These are phyloP conservation scores for Diaporthe ampelina DNA, from an alignment of 2,329 filamentous ascomycete species.

Conservation along the genomic window DNA sequence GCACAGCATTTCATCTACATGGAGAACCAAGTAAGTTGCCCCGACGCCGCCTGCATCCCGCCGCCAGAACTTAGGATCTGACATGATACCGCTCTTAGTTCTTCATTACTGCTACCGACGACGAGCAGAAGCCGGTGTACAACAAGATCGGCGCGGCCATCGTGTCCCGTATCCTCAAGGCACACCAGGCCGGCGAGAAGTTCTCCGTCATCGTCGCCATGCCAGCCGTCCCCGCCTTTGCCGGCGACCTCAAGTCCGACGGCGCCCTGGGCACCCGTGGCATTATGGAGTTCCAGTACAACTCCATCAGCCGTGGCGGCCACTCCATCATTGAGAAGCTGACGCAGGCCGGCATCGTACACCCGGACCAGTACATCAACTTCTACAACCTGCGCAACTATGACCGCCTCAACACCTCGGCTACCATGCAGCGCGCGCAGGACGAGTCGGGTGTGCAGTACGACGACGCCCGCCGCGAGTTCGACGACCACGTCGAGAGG, in stretches of 20 bases:
- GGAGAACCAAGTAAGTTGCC: conserved; percentile 72
- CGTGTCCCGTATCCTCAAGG: conserved; percentile 81
- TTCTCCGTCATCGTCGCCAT: conserved; percentile 85
- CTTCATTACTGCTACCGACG: conserved; percentile 85
- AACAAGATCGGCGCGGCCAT: conserved; percentile 86
- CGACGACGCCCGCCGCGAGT: conserved; percentile 73
- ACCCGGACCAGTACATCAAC: conserved; percentile 80
- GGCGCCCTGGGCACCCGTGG: conserved; percentile 82
- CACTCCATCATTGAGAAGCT: conserved; percentile 83
- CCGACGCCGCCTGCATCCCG: too few species aligned
- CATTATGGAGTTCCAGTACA: conserved; percentile 91
- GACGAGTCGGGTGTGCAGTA: conserved; percentile 75
- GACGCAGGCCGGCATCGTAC: conserved; percentile 71
- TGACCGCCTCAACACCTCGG: conserved; percentile 82
- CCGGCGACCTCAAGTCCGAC: conserved; percentile 81
- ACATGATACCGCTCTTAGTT: conserved; percentile 64
- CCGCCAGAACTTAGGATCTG: not conserved
- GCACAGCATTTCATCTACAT: conserved; percentile 84
- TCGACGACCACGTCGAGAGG: conserved; percentile 69
- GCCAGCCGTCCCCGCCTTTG: conserved; percentile 85
- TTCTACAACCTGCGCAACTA: conserved; percentile 91
- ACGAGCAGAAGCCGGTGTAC: conserved; percentile 78
- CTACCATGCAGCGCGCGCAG: conserved; percentile 72
- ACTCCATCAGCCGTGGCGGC: conserved; percentile 82
- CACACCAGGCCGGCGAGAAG: conserved; percentile 73